A percentile compares a stretch with the other conserved stretches of the same genome.
These are phyloP conservation scores for Trypanosoma theileri DNA, from an alignment of 208 protist genomes.

Conservation along the genomic window DNA sequence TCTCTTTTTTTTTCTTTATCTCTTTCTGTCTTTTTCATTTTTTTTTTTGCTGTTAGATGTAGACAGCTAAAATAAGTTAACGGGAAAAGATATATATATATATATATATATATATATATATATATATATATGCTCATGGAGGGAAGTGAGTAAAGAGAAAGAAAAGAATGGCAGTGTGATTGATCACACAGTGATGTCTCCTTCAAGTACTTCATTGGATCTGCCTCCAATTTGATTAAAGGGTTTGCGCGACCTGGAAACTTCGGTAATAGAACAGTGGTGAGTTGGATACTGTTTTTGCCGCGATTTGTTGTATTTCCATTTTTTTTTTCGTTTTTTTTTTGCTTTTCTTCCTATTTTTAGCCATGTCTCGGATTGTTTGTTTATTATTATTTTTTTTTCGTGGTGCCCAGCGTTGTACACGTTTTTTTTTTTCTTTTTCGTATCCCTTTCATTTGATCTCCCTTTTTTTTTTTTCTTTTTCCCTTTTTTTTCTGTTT, in stretches of 20 bases:
- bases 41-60: background rate
- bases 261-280: too few species aligned
- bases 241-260: too few species aligned
- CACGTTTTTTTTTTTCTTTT: slow-evolving; percentile 2
- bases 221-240: too few species aligned
- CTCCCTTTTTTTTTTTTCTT: slow-evolving; percentile 19
- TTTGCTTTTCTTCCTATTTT: slow-evolving; percentile 21
- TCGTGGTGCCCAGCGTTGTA: background rate
- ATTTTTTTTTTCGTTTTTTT: slow-evolving; percentile 16
- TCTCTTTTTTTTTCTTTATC: too few species aligned
- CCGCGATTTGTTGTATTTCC: background rate
- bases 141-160: too few species aligned
- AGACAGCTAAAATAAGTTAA: background rate
- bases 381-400: slow-evolving; percentile 6
- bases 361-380: slow-evolving; percentile 3
- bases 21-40: background rate
- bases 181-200: too few species aligned
- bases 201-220: too few species aligned
- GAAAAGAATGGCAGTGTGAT: too few species aligned
- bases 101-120: too few species aligned
- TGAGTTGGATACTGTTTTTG: too few species aligned
- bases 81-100: too few species aligned
- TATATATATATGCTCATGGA: too few species aligned
- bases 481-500: slow-evolving; percentile 8
- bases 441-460: slow-evolving; percentile 7